Evolutionary conservation across 805 yeast species (phyloP).

Genomic region (Pichia nanzhaoensis): DNA sequence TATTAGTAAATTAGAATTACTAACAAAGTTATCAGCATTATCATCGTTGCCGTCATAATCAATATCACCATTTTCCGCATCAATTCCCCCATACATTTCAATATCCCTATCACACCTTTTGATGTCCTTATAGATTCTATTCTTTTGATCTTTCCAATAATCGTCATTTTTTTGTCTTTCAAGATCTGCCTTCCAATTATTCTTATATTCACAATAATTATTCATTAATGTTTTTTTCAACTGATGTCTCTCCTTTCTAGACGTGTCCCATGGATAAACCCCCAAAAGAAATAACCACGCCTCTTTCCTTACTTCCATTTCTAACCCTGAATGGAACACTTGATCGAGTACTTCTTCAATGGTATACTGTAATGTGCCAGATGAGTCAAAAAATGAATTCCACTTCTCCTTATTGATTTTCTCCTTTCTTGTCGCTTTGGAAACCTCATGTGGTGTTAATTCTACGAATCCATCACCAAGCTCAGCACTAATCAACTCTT

Average conservation of each 20-base stretch:
- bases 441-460: conserved; percentile 53
- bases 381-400: conserved; percentile 73
- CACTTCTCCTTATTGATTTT: conserved; percentile 71
- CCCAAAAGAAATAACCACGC: conserved; percentile 86
- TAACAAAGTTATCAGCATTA: conserved; percentile 56
- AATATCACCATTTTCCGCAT: conserved; percentile 21
- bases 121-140: conserved; percentile 88
- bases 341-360: conserved; percentile 71
- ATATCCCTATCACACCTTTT: conserved; percentile 83
- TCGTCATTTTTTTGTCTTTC: conserved; percentile 46
- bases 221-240: conserved; percentile 49
- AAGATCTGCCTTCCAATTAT: conserved; percentile 62
- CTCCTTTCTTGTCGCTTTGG: conserved; percentile 55
- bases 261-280: conserved; percentile 86
- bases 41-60: conserved; percentile 33
- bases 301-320: conserved; percentile 49
- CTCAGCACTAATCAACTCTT: conserved; percentile 49
- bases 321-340: conserved; percentile 86
- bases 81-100: conserved; percentile 40
- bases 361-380: conserved; percentile 71
- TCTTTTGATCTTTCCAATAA: conserved; percentile 85
- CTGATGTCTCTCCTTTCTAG: conserved; percentile 57
- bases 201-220: conserved; percentile 46
- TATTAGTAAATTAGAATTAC: conserved; percentile 65
- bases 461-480: conserved; percentile 47